phyloP scores from a whole-genome alignment of 306 rosid species.

The Trifolium repens region DNA sequence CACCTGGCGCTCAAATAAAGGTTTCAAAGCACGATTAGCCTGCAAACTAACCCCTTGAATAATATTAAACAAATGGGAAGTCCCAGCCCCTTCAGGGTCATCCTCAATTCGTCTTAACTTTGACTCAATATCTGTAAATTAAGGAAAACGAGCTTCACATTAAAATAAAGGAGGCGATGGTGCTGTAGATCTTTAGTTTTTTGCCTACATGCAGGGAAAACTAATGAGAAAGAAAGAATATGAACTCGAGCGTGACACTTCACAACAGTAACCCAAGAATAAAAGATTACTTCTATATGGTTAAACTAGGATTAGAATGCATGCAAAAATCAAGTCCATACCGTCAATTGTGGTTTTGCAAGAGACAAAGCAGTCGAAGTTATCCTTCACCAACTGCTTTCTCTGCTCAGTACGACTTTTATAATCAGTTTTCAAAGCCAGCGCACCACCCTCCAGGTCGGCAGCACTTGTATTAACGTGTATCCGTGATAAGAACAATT shows the following conservation, averaged over 20 bases:
- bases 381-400: constrained; percentile 95
- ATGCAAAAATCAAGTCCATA: constrained; percentile 49
- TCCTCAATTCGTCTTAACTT: constrained; percentile 92
- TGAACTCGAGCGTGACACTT: constrained; percentile 30
- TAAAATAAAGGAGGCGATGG: constrained; percentile 34
- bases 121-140: constrained; percentile 84
- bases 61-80: constrained; percentile 81
- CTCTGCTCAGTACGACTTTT: constrained; percentile 91
- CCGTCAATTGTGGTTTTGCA: constrained; percentile 99
- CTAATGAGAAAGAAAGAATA: constrained; percentile 9
- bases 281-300: constrained; percentile 31
- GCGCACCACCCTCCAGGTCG: constrained; percentile 90
- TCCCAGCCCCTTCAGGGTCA: constrained; percentile 98
- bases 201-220: constrained; percentile 27
- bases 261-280: constrained; percentile 11
- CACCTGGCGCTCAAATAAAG: constrained; percentile 98
- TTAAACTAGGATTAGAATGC: constrained; percentile 28
- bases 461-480: constrained; percentile 81
- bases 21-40: constrained; percentile 94
- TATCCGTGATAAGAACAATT: constrained; percentile 84
- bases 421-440: constrained; percentile 85
- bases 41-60: constrained; percentile 83
- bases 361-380: constrained; percentile 98
- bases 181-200: constrained; percentile 11
- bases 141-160: constrained; percentile 39